Conservation (phyloP, 305 asterid species). For the Fraxinus albicans region DNA sequence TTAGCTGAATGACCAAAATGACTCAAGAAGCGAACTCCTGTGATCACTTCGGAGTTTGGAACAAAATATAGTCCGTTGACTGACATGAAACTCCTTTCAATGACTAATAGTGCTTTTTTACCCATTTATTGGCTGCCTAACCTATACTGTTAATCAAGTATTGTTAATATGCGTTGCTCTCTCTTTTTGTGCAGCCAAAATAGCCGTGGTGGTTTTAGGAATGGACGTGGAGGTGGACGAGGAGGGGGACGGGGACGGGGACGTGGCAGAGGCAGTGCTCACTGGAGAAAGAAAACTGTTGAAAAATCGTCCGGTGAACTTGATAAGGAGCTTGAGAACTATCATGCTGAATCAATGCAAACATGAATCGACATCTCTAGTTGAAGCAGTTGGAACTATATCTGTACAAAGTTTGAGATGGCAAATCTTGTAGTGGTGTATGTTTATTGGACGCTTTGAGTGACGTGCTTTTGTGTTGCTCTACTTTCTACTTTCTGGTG, state of each 20-base stretch:
- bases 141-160: background rate
- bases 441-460: background rate
- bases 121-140: background rate
- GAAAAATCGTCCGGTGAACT: conserved; percentile 86
- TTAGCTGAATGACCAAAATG: background rate
- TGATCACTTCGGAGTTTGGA: background rate
- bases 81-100: background rate
- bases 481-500: background rate
- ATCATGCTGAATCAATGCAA: conserved; percentile 82
- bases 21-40: background rate
- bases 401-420: conserved; percentile 2
- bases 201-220: conserved; percentile 48
- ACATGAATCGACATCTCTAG: conserved; percentile 24
- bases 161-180: background rate
- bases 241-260: conserved; percentile 25
- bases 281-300: conserved; percentile 40
- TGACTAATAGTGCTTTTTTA: background rate
- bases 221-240: conserved; percentile 22
- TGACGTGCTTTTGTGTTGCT: background rate
- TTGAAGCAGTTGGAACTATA: background rate
- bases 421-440: background rate
- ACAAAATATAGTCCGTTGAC: background rate
- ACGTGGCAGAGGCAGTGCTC: conserved; percentile 43
- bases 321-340: conserved; percentile 84
- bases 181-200: conserved; percentile 40